Base-by-base conservation (phyloP, 2,329 filamentous ascomycete genomes). In the Cercospora sojina region DNA sequence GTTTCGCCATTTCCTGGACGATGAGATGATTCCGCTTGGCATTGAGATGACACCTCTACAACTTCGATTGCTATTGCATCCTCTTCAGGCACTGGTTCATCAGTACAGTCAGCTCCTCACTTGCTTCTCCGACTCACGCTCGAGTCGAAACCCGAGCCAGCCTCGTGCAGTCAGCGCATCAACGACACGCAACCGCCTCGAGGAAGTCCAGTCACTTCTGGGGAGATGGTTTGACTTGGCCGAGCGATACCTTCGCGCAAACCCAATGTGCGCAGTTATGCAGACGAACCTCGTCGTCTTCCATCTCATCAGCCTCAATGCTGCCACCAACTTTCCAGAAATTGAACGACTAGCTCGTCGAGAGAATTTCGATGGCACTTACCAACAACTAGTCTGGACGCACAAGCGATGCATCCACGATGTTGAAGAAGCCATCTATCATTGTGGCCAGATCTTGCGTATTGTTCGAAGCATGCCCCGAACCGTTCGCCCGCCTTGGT, bases 281-380 rank as follows among this genome's bases (percentile, higher is more conserved):
- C 85, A 85, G 72, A 87, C 86, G 69, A 90, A 88, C 73, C 78
- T 91, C 49, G 84, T 90, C 51, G 83, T 91, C 67, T 91, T 89
- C 76, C 89, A 92, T 72, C 82, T 91, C 49, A 87, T 91, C 74
- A 88, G 85, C 58, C 82, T 92, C 66, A 91, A 91, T 71, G 85
- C 87, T 8, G 84, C 90, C 29, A 88, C 88, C 16, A 87, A 87
- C 77, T 90, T 91, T 73, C 83, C 86, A 2, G 86, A 88, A 71
- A 86, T 91, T 55, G 89, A 91, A 78, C 82, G 84, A 3, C 80
- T 91, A 9, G 89, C 89, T 3, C 84, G 89, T 16, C 82, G 85
- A 38, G 88, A 90, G 66, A 82, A 80, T 23, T 82, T 86, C 55
- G 84, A 88, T 68, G 83, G 83, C 7, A 82, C 83, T 3, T 85